Conservation (phyloP, 2,329 filamentous ascomycete species). For the Amesomyces nigricolor region DNA sequence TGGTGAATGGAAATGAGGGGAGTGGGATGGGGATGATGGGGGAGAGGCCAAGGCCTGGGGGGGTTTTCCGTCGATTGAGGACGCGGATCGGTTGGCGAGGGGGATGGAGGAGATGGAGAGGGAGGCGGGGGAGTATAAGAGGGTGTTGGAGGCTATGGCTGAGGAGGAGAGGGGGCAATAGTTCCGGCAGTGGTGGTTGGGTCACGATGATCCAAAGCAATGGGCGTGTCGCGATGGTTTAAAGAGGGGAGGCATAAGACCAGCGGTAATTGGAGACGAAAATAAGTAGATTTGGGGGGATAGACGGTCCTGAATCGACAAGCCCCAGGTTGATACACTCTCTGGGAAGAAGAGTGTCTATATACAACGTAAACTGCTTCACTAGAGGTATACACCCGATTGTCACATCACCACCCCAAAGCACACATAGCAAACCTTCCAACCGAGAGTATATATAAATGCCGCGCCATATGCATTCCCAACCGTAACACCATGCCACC, state of each 20-base stretch:
- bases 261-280: too few relatives aligned
- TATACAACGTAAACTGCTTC: too few relatives aligned
- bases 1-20: not conserved
- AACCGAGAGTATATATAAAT: not conserved
- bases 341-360: too few relatives aligned
- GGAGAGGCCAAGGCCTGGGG: slow-evolving; percentile 44
- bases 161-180: slow-evolving; percentile 14
- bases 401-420: too few relatives aligned
- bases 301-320: too few relatives aligned
- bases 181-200: not conserved
- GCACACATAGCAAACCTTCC: too few relatives aligned
- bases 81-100: slow-evolving; percentile 61
- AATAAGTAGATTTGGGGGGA: too few relatives aligned
- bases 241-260: too few relatives aligned
- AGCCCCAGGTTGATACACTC: too few relatives aligned
- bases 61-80: slow-evolving; percentile 64
- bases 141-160: slow-evolving; percentile 42
- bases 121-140: slow-evolving; percentile 65
- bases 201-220: not conserved
- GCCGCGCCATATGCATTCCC: not conserved
- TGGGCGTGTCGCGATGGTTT: not conserved
- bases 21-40: not conserved
- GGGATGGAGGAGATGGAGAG: slow-evolving; percentile 67
- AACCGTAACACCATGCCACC: not conserved
- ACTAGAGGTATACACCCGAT: too few relatives aligned